Evolutionary conservation across 2,329 filamentous ascomycete species (phyloP).

Genomic region (Beauveria varroae): DNA sequence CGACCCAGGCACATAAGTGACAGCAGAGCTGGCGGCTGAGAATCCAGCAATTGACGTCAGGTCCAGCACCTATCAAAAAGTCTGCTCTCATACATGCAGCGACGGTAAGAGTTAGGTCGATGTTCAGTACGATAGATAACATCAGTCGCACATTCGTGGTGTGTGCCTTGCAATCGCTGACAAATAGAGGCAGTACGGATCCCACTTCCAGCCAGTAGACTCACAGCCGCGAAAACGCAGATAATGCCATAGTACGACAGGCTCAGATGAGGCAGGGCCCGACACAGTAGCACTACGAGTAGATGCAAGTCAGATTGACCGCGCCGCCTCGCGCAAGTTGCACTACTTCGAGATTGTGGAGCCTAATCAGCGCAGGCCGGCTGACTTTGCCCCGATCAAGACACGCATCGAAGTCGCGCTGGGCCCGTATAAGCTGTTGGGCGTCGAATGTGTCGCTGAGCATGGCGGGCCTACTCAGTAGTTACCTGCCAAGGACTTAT

Average conservation of each 20-base stretch:
- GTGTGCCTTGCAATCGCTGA: too few relatives aligned
- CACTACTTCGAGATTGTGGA: conserved; percentile 25
- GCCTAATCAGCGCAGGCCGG: conserved; percentile 30
- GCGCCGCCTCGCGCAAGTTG: conserved; percentile 1
- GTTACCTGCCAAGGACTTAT: conserved; percentile 42
- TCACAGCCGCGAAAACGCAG: background rate
- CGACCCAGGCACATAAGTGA: too few relatives aligned
- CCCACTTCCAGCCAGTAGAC: background rate
- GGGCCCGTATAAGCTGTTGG: conserved; percentile 23
- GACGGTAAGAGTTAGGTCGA: too few relatives aligned
- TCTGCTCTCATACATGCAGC: too few relatives aligned
- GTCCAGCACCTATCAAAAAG: too few relatives aligned
- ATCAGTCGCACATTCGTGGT: background rate
- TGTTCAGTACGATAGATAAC: too few relatives aligned
- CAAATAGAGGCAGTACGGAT: background rate
- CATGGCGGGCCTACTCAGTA: conserved; percentile 30
- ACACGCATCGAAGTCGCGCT: conserved; percentile 28
- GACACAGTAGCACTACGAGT: background rate
- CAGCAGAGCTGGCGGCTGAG: too few relatives aligned
- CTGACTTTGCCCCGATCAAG: conserved; percentile 23
- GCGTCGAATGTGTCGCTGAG: conserved; percentile 42
- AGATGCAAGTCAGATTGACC: conserved; percentile 3
- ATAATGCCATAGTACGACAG: background rate
- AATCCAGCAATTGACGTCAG: too few relatives aligned
- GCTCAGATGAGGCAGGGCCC: background rate